Conservation (phyloP, 441 rosid genomes). For the Theobroma grandiflorum region DNA sequence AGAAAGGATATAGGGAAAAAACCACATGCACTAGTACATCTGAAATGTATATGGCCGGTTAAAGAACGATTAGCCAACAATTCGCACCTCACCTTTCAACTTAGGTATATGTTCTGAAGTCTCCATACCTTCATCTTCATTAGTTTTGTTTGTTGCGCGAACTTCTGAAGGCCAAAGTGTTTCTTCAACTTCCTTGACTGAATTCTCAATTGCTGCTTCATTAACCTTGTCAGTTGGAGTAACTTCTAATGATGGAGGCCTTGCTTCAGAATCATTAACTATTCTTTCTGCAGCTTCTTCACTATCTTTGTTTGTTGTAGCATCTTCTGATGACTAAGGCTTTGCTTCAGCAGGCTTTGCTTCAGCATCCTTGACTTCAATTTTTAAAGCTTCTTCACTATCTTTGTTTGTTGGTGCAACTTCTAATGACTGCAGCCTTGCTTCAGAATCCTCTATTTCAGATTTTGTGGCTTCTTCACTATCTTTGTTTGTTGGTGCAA, state of each 20-base stretch:
- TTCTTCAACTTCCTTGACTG: not conserved
- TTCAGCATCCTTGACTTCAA: constrained; percentile 35
- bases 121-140: not conserved
- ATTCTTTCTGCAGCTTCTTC: not conserved
- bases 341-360: constrained; percentile 35
- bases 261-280: constrained; percentile 21
- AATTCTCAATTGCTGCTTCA: not conserved
- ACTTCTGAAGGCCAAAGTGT: not conserved
- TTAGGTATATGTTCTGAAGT: not conserved
- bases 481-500: constrained; percentile 31
- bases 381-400: constrained; percentile 23
- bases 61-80: not conserved
- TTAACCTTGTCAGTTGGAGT: not conserved
- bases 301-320: constrained; percentile 16
- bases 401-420: constrained; percentile 29
- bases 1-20: not conserved
- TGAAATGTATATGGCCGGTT: not conserved
- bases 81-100: not conserved
- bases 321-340: constrained; percentile 30
- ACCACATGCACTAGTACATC: not conserved
- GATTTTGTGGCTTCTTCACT: constrained; percentile 25
- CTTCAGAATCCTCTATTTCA: constrained; percentile 27
- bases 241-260: constrained; percentile 18
- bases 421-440: constrained; percentile 24
- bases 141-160: not conserved